Evolutionary conservation across 495 filamentous ascomycete species (phyloP).

Genomic region (Neurospora sp.): DNA sequence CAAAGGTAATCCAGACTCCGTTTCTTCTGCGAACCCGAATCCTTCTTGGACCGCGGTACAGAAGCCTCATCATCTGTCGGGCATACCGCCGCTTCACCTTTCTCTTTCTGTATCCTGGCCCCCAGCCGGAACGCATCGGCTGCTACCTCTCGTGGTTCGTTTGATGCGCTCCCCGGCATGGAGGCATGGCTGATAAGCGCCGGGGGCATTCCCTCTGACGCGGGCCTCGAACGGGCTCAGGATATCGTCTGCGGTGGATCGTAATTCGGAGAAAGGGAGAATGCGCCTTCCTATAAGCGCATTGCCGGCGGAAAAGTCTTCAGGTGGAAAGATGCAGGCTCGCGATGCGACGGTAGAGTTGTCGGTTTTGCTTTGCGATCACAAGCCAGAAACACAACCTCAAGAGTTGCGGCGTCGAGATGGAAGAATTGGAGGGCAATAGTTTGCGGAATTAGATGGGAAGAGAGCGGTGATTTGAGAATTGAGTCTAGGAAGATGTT

Average conservation of each 20-base stretch:
- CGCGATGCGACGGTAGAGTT: background rate
- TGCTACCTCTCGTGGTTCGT: conserved; percentile 19
- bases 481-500: background rate
- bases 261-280: background rate
- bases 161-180: conserved; percentile 32
- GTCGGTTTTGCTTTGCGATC: background rate
- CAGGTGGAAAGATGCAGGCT: background rate
- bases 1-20: conserved; percentile 73
- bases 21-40: conserved; percentile 35
- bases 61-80: conserved; percentile 30
- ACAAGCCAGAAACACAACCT: background rate
- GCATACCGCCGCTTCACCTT: conserved; percentile 19
- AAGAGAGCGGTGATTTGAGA: background rate
- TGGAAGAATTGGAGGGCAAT: background rate
- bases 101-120: conserved; percentile 5
- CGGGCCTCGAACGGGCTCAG: background rate
- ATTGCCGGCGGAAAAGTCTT: background rate
- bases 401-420: background rate
- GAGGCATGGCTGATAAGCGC: conserved; percentile 39
- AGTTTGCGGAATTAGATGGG: background rate
- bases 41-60: conserved; percentile 20
- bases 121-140: conserved; percentile 17
- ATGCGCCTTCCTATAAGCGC: background rate
- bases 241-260: background rate
- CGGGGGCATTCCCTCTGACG: conserved; percentile 37